These are phyloP conservation scores for Biscutella auriculata DNA, from an alignment of 441 rosid genomes.

Conservation along the genomic window DNA sequence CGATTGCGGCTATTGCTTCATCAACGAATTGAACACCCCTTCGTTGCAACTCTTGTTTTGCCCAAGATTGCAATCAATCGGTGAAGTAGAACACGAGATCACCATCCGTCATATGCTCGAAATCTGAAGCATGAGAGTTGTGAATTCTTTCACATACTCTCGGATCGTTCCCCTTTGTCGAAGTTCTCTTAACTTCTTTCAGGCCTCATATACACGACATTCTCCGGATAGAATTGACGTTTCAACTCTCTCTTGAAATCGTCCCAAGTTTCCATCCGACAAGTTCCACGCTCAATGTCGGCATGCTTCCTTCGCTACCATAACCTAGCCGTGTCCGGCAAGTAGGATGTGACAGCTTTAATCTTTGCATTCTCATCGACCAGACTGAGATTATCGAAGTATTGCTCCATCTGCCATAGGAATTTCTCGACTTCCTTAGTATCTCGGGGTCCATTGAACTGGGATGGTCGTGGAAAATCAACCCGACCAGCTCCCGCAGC, in stretches of 20 bases:
- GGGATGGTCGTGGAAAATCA: neutral
- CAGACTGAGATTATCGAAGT: neutral
- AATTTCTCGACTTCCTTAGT: neutral
- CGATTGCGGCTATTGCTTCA: neutral
- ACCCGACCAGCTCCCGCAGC: too few relatives aligned
- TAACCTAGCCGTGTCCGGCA: neutral
- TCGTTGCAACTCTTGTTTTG: neutral
- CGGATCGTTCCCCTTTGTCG: neutral
- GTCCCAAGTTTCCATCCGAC: neutral
- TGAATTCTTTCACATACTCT: neutral
- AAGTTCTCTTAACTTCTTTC: neutral
- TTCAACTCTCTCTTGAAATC: neutral
- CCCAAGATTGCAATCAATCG: neutral
- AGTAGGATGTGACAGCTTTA: neutral
- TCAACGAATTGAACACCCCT: rapidly evolving
- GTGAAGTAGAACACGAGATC: neutral
- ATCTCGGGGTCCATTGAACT: neutral
- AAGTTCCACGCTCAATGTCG: neutral
- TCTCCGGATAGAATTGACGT: neutral
- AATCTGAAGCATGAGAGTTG: neutral
- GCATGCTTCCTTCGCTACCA: neutral
- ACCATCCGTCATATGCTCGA: neutral
- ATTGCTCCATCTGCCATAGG: neutral
- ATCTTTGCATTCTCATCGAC: neutral
- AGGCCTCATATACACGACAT: neutral